Evolutionary conservation across 2,329 filamentous ascomycete genomes (phyloP).

Genomic region (Cladosporium cucumerinum): DNA sequence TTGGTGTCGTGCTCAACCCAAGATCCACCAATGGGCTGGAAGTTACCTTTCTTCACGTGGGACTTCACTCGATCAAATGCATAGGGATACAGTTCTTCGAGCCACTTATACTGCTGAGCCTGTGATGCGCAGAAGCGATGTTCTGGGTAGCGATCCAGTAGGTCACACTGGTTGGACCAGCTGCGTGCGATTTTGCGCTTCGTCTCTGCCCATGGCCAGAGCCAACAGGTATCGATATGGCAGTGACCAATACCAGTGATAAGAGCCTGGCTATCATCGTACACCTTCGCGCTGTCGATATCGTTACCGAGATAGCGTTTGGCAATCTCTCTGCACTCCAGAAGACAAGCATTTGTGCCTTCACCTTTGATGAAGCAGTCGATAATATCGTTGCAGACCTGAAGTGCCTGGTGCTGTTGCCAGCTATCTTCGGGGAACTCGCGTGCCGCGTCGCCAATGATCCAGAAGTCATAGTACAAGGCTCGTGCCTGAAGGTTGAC

Average conservation of each 20-base stretch:
- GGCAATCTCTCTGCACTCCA: constrained; percentile 77
- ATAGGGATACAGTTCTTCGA: constrained; percentile 82
- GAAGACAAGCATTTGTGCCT: constrained; percentile 68
- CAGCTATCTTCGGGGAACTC: constrained; percentile 87
- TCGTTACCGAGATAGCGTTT: constrained; percentile 76
- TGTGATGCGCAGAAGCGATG: constrained; percentile 89
- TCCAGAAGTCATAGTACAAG: constrained; percentile 91
- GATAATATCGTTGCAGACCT: constrained; percentile 83
- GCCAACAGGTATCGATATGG: constrained; percentile 97
- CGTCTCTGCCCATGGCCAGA: constrained; percentile 98
- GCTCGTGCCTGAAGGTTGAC: constrained; percentile 81
- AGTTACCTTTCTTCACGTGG: constrained; percentile 85
- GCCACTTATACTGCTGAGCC: constrained; percentile 97
- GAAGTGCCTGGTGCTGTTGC: constrained; percentile 81
- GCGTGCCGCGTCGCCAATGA: constrained; percentile 84
- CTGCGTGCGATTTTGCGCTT: constrained; percentile 94
- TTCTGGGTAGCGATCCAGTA: constrained; percentile 94
- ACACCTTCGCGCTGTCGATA: constrained; percentile 80
- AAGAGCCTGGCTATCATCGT: constrained; percentile 70
- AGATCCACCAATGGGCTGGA: constrained; percentile 93
- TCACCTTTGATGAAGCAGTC: constrained; percentile 81
- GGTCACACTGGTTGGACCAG: constrained; percentile 93
- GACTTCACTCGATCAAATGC: constrained; percentile 86
- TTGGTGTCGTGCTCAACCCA: constrained; percentile 99
- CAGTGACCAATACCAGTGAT: constrained; percentile 93